phyloP scores from a whole-genome alignment of 2,329 filamentous ascomycete genomes.

The Rhinocladiella similis region DNA sequence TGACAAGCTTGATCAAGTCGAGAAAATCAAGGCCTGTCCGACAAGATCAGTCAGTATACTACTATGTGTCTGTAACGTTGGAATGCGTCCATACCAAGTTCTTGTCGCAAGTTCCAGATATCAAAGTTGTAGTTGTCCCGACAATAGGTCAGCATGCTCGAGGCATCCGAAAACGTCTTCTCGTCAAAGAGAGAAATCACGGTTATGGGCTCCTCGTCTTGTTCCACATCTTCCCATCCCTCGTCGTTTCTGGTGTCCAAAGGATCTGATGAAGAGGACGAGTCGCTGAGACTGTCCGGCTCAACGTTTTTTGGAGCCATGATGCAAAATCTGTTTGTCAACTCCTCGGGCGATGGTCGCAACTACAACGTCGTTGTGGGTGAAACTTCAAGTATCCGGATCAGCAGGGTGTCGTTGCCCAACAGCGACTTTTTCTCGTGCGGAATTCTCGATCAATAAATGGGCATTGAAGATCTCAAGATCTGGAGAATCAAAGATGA shows the following conservation, averaged over 20 bases:
- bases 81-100: constrained; percentile 39
- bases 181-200: constrained; percentile 70
- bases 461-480: too few relatives aligned
- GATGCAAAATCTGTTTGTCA: neutral
- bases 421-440: too few relatives aligned
- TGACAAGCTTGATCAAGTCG: constrained; percentile 72
- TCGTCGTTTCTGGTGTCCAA: constrained; percentile 48
- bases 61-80: neutral
- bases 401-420: too few relatives aligned
- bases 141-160: constrained; percentile 68
- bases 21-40: constrained; percentile 65
- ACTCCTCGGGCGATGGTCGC: neutral
- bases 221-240: constrained; percentile 62
- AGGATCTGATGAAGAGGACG: constrained; percentile 36
- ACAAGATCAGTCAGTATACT: constrained; percentile 9
- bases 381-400: too few relatives aligned
- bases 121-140: constrained; percentile 67
- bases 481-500: too few relatives aligned
- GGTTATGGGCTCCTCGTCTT: constrained; percentile 59
- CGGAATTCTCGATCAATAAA: too few relatives aligned
- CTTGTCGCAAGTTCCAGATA: constrained; percentile 60
- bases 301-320: constrained; percentile 5
- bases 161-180: constrained; percentile 63
- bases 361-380: too few relatives aligned
- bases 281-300: constrained; percentile 13